Conservation (phyloP, 176 grass and related monocot genomes). For the Tillandsia leiboldiana region DNA sequence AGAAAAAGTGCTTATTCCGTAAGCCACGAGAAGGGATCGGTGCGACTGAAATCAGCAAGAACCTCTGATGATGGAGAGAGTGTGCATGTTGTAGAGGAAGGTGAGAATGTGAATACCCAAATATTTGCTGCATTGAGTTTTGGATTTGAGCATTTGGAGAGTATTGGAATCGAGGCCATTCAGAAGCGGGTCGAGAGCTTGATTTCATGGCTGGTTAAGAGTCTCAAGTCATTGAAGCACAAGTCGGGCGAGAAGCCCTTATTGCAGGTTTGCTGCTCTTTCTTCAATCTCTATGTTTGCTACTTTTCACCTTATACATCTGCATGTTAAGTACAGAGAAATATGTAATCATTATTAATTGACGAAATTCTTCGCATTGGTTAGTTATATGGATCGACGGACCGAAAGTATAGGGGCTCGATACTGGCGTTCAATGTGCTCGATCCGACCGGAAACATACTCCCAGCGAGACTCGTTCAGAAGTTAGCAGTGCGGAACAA, state of each 20-base stretch:
- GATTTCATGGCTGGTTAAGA: background rate
- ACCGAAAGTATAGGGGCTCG: background rate
- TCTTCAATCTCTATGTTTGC: background rate
- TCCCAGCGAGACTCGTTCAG: background rate
- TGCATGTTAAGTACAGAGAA: too few species aligned
- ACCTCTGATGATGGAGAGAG: background rate
- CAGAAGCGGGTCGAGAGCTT: conserved; percentile 1
- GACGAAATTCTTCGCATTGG: background rate
- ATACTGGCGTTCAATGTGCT: background rate
- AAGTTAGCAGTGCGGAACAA: background rate
- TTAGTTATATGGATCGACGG: background rate
- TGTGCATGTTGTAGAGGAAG: background rate
- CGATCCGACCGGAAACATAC: background rate
- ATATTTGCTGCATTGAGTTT: background rate
- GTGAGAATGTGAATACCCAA: background rate
- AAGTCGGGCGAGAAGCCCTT: background rate
- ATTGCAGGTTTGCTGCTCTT: background rate
- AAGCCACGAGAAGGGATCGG: background rate
- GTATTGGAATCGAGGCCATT: background rate
- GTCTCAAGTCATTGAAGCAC: conserved; percentile 4
- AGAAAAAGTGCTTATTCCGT: background rate
- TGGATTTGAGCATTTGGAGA: conserved; percentile 1
- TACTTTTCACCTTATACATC: too few species aligned
- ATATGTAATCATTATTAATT: too few species aligned
- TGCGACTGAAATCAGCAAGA: background rate